Evolutionary conservation across 176 grass and related monocot species (phyloP), one percentile per base, ranked within the genome.

Genomic region (Guadua angustifolia): DNA sequence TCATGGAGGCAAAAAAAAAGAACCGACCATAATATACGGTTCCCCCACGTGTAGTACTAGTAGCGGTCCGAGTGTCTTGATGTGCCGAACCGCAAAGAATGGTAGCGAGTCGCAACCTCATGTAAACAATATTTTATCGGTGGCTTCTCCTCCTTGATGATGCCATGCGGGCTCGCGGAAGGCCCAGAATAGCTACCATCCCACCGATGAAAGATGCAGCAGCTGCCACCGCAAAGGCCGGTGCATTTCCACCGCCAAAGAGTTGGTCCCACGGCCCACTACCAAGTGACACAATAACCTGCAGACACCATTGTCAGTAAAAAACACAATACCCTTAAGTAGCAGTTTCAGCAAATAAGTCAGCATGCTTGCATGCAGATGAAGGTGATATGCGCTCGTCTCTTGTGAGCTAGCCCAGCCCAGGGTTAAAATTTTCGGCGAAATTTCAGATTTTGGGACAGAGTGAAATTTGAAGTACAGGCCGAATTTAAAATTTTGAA

Each of bases 231-330:
- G 65, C 92, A 68, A 97, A 97, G n/a, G 95, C 89, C 0, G 90
- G 88, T 25, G 95, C 89, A 40, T 97, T 97, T 12, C 88, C 92
- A 75, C 95, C 92, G 2, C 95, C 95, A 1, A 97, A 97, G 45
- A 97, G 86, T 69, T 92, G 86, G 64, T 97, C 92, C 85, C 89
- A 81, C 2, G 95, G 95, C 2, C 95, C 95, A 53, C 95, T 94
- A 25, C 92, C 88, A 53, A 94, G 73, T 17, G 94, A 97, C 67
- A 94, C 92, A 24, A 97, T 70, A 66, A 97, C 84, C 94, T 97
- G 83, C 59, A 80, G 8, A 24, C 33, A 61, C 50, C 77, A 66
- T 22, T 88, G 29, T 75, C 65, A 84, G 39, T 44, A 55, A 26
- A 67, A 78, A 55, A 52, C 58, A 9, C 58, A n/a, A n/a, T n/a